These are phyloP conservation scores for Teratosphaeriaceae sp. DNA, from an alignment of 2,329 filamentous ascomycete genomes.

Conservation along the genomic window DNA sequence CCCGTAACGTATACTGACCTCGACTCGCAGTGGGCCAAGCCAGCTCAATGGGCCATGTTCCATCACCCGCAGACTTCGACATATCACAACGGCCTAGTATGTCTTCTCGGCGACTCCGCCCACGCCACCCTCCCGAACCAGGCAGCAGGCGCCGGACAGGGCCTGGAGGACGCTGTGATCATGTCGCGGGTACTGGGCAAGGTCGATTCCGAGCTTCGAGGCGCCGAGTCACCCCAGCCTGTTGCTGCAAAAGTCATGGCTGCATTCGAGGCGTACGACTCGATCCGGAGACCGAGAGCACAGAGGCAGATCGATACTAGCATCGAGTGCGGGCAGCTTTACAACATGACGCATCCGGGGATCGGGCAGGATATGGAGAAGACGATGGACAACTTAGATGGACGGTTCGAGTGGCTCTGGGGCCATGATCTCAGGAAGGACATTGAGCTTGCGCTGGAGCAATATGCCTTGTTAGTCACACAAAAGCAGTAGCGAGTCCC, in stretches of 20 bases:
- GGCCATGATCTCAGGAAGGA: not conserved
- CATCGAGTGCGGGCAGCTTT: not conserved
- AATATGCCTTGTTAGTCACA: no score
- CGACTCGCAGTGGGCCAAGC: no score
- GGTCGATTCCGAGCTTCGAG: no score
- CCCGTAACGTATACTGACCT: no score
- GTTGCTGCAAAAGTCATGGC: no score
- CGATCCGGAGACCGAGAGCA: not conserved
- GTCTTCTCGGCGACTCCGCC: not conserved
- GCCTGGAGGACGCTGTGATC: not conserved
- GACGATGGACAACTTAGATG: not conserved
- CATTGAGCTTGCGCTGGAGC: no score
- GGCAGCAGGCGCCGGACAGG: not conserved
- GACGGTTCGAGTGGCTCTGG: not conserved
- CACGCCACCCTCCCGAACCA: not conserved
- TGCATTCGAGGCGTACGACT: not conserved
- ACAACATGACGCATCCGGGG: not conserved
- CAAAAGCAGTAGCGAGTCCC: no score
- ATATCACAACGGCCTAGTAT: not conserved
- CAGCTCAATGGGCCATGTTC: no score
- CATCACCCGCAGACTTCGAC: not conserved
- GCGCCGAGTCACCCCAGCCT: no score
- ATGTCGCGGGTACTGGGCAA: not conserved
- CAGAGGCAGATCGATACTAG: not conserved
- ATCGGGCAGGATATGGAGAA: not conserved